A percentile compares a stretch with the other conserved stretches of the same genome.
phyloP scores from a whole-genome alignment of 2,329 filamentous ascomycete genomes.

The Aspergillus ochraceus region DNA sequence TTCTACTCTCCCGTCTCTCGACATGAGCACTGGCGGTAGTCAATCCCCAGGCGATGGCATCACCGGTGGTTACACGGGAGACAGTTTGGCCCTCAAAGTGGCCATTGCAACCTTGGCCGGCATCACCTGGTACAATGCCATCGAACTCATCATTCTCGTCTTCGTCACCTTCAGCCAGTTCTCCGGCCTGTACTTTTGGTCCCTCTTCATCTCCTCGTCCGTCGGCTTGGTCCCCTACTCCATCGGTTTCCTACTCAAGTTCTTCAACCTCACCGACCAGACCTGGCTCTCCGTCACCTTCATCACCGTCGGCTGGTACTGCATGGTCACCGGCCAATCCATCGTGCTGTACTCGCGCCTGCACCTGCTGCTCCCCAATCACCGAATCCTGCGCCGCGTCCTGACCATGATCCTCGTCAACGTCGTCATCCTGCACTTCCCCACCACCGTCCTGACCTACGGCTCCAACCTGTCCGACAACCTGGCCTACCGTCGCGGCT shows the following conservation, averaged over 20 bases:
- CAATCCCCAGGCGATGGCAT: constrained; percentile 35
- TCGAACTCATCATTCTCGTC: constrained; percentile 51
- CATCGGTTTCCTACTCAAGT: constrained; percentile 50
- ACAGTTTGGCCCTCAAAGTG: constrained; percentile 40
- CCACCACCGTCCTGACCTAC: constrained; percentile 48
- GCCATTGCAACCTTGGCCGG: constrained; percentile 49
- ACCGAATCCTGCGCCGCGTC: constrained; percentile 41
- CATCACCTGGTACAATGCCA: constrained; percentile 52
- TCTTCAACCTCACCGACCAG: constrained; percentile 39
- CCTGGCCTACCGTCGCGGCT: constrained; percentile 33
- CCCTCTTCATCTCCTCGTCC: constrained; percentile 45
- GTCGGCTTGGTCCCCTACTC: constrained; percentile 48
- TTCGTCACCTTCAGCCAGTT: constrained; percentile 51
- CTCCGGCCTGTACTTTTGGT: constrained; percentile 53
- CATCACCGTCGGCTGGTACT: constrained; percentile 48
- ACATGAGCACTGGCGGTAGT: constrained; percentile 24
- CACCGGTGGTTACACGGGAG: constrained; percentile 37
- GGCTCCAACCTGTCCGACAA: constrained; percentile 38
- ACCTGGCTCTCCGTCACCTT: constrained; percentile 43
- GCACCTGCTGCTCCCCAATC: constrained; percentile 46
- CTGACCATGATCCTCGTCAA: constrained; percentile 49
- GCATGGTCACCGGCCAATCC: constrained; percentile 51
- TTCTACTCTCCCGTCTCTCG: constrained; percentile 5
- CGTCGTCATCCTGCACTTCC: constrained; percentile 46
- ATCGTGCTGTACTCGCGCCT: constrained; percentile 53